phyloP scores from a whole-genome alignment of 768 basidiomycete genomes.

The Boletus huronensis region DNA sequence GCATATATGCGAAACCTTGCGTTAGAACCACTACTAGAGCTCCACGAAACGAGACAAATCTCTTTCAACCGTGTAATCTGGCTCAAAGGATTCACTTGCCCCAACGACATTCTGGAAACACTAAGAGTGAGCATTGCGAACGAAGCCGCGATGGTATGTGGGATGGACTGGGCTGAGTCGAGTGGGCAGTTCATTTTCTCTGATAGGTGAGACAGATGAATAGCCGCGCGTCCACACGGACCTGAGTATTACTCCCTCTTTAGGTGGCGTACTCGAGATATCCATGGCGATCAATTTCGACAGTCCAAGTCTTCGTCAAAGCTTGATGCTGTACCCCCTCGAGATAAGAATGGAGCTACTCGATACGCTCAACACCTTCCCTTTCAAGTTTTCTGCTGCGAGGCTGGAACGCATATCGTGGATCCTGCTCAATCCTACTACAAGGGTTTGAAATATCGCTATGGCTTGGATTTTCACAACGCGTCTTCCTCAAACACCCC shows the following conservation, averaged over 20 bases:
- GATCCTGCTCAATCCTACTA: slow-evolving; percentile 97
- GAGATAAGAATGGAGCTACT: slow-evolving; percentile 74
- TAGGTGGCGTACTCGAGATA: slow-evolving; percentile 97
- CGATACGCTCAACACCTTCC: slow-evolving; percentile 92
- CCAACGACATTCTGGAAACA: slow-evolving; percentile 95
- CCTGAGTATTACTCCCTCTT: neutral
- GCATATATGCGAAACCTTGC: slow-evolving; percentile 91
- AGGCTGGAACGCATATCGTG: slow-evolving; percentile 95
- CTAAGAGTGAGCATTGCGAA: slow-evolving; percentile 88
- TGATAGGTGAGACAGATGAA: slow-evolving; percentile 61
- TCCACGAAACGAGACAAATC: slow-evolving; percentile 71
- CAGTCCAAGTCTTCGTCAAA: slow-evolving; percentile 94
- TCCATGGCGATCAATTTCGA: slow-evolving; percentile 96
- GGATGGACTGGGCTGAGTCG: slow-evolving; percentile 99
- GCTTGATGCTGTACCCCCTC: slow-evolving; percentile 86
- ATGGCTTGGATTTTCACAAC: slow-evolving; percentile 81
- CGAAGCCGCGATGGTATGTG: slow-evolving; percentile 96
- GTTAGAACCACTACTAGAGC: slow-evolving; percentile 84
- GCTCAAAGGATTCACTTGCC: slow-evolving; percentile 99
- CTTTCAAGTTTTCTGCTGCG: slow-evolving; percentile 99
- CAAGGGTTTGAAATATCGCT: slow-evolving; percentile 79
- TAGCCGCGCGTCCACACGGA: no score
- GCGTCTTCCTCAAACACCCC: slow-evolving; percentile 57
- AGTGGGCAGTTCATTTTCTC: slow-evolving; percentile 98
- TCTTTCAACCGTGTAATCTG: slow-evolving; percentile 90